phyloP scores from a whole-genome alignment of 2,329 filamentous ascomycete species.

The Colletotrichum spaethianum region DNA sequence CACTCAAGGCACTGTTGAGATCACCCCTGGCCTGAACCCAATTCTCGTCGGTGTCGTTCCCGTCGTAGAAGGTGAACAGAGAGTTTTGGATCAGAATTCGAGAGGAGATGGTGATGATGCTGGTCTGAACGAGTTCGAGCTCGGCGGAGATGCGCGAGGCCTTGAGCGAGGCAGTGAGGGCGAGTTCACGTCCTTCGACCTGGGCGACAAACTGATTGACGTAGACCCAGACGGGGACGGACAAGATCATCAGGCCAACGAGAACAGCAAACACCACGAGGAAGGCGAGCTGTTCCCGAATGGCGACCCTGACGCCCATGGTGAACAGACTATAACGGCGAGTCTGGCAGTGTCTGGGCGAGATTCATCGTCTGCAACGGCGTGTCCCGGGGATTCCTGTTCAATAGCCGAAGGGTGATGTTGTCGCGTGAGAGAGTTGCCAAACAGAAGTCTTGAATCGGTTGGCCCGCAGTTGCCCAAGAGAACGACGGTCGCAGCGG shows the following conservation, averaged over 20 bases:
- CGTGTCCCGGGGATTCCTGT: constrained; percentile 4
- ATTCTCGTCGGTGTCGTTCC: constrained; percentile 69
- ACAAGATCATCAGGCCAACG: constrained; percentile 81
- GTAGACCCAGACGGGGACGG: constrained; percentile 80
- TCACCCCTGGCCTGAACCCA: constrained; percentile 76
- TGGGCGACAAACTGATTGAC: constrained; percentile 68
- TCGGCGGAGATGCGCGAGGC: constrained; percentile 85
- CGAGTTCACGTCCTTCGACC: constrained; percentile 73
- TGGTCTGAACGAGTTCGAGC: constrained; percentile 83
- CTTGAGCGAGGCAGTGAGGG: constrained; percentile 88
- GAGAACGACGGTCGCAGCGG: constrained; percentile 12
- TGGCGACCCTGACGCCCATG: constrained; percentile 82
- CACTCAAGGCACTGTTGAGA: constrained; percentile 77
- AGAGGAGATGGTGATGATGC: constrained; percentile 79
- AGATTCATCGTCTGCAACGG: constrained; percentile 39
- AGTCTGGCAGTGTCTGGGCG: constrained; percentile 33
- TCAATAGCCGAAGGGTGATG: background rate
- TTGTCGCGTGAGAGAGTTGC: constrained; percentile 8
- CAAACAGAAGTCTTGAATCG: constrained; percentile 1
- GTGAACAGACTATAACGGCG: constrained; percentile 37
- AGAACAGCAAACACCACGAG: constrained; percentile 84
- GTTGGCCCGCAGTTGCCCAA: constrained; percentile 30
- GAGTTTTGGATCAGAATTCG: constrained; percentile 71
- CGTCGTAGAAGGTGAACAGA: constrained; percentile 65
- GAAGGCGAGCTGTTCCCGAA: constrained; percentile 87